Percentiles rank a stretch among this genome's conserved stretches.
phyloP scores from a whole-genome alignment of 805 yeast genomes.

The Clavispora asparagi region DNA sequence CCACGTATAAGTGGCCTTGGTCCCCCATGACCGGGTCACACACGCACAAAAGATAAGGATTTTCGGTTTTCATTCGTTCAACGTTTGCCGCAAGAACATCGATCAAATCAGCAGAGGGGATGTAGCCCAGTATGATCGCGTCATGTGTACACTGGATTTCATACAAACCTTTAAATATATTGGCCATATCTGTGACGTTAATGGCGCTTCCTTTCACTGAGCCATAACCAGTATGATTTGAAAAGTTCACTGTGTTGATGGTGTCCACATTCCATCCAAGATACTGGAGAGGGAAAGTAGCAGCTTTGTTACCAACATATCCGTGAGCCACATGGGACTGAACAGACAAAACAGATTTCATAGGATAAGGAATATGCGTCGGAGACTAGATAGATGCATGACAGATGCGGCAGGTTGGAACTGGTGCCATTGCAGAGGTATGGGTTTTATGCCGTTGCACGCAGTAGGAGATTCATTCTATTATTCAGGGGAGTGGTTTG shows the following conservation, averaged over 20 bases:
- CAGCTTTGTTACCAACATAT: slow-evolving; percentile 88
- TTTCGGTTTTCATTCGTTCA: slow-evolving; percentile 2
- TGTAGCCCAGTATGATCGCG: slow-evolving; percentile 16
- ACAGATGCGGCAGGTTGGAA: too few relatives aligned
- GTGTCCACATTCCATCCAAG: slow-evolving; percentile 92
- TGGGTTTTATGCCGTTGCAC: not conserved
- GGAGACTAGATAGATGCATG: too few relatives aligned
- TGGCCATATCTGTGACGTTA: slow-evolving; percentile 5
- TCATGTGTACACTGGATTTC: slow-evolving; percentile 12
- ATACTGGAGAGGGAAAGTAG: slow-evolving; percentile 82
- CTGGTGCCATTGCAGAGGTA: not conserved
- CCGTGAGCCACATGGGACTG: slow-evolving; percentile 95
- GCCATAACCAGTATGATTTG: slow-evolving; percentile 91
- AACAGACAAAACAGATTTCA: slow-evolving; percentile 41
- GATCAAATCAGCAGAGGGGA: slow-evolving; percentile 12
- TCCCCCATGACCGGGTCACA: slow-evolving; percentile 20
- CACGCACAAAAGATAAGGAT: slow-evolving; percentile 14
- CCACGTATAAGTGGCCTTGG: slow-evolving; percentile 17
- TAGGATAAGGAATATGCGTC: not conserved
- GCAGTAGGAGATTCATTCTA: too few relatives aligned
- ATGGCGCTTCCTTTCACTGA: slow-evolving; percentile 16
- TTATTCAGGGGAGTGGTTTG: too few relatives aligned
- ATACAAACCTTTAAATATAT: slow-evolving; percentile 9
- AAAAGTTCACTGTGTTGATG: slow-evolving; percentile 80
- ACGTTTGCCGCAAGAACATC: slow-evolving; percentile 8